Evolutionary conservation across 495 filamentous ascomycete species (phyloP).

Genomic region (Evernia prunastri): DNA sequence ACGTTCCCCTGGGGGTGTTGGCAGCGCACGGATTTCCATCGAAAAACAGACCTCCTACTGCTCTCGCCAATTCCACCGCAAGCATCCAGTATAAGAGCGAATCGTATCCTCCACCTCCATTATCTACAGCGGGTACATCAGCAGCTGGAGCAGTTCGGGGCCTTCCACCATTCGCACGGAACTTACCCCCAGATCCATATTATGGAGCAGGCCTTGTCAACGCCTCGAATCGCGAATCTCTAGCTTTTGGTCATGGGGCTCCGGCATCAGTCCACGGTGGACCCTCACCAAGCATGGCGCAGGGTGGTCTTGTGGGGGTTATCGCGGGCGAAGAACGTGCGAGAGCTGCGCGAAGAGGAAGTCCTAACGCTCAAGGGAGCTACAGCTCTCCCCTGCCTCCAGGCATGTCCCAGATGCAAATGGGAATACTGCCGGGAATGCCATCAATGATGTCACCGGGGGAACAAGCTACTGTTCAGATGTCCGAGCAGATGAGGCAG

Average conservation of each 20-base stretch:
- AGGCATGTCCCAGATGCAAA: conserved; percentile 31
- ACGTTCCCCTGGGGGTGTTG: conserved; percentile 80
- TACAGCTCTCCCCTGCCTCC: conserved; percentile 39
- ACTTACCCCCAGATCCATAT: conserved; percentile 84
- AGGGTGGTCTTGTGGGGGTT: conserved; percentile 80
- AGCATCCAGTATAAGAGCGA: conserved; percentile 32
- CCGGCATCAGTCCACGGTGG: conserved; percentile 52
- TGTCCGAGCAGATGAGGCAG: conserved; percentile 79
- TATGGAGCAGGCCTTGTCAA: conserved; percentile 76
- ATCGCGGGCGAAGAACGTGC: conserved; percentile 80
- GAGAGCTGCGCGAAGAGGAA: conserved; percentile 69
- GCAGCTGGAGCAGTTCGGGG: conserved; percentile 40
- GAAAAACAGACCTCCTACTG: conserved; percentile 70
- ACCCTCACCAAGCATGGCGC: conserved; percentile 43
- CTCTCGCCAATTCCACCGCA: conserved; percentile 45
- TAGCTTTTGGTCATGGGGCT: conserved; percentile 54
- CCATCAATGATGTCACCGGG: conserved; percentile 48
- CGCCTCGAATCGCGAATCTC: conserved; percentile 64
- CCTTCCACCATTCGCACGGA: conserved; percentile 79
- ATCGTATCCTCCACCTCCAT: conserved; percentile 36
- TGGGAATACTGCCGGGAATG: conserved; percentile 34
- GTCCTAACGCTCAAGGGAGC: conserved; percentile 57
- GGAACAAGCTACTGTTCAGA: conserved; percentile 73
- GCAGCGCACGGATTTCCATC: conserved; percentile 89
- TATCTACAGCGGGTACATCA: conserved; percentile 37